Percentiles rank a stretch among this genome's conserved stretches.
These are phyloP conservation scores for Urtica urens DNA, from an alignment of 306 rosid genomes.

Conservation along the genomic window DNA sequence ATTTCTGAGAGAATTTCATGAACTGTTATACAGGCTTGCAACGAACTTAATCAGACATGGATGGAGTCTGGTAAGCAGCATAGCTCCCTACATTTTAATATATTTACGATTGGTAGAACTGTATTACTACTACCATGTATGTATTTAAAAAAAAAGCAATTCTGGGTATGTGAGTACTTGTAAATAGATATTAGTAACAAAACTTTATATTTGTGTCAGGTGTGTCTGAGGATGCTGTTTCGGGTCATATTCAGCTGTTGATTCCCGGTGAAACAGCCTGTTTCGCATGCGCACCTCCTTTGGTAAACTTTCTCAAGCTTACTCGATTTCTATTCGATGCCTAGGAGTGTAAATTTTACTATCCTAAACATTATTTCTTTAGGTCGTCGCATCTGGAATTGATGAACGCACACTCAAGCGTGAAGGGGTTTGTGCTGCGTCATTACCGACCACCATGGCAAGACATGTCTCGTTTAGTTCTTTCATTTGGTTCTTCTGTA, in stretches of 20 bases:
- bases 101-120: slow-evolving; percentile 4
- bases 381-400: slow-evolving; percentile 95
- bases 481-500: background rate
- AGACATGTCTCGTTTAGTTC: background rate
- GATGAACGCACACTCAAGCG: slow-evolving; percentile 98
- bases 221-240: slow-evolving; percentile 97
- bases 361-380: slow-evolving; percentile 14
- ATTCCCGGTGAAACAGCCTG: slow-evolving; percentile 97
- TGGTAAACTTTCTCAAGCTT: slow-evolving; percentile 34
- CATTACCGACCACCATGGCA: slow-evolving; percentile 98
- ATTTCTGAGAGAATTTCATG: background rate
- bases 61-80: slow-evolving; percentile 71
- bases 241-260: slow-evolving; percentile 91
- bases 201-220: slow-evolving; percentile 39
- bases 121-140: slow-evolving; percentile 5
- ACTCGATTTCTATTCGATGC: background rate
- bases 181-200: slow-evolving; percentile 16
- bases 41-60: slow-evolving; percentile 94
- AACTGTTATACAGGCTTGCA: slow-evolving; percentile 65
- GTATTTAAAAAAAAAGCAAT: too few relatives aligned
- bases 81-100: background rate
- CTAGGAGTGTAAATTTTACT: slow-evolving; percentile 14
- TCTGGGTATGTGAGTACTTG: background rate
- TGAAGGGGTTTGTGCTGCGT: slow-evolving; percentile 99
- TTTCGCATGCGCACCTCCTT: slow-evolving; percentile 98